Conservation (phyloP, 768 basidiomycete genomes). For the Termitomyces sp. region DNA sequence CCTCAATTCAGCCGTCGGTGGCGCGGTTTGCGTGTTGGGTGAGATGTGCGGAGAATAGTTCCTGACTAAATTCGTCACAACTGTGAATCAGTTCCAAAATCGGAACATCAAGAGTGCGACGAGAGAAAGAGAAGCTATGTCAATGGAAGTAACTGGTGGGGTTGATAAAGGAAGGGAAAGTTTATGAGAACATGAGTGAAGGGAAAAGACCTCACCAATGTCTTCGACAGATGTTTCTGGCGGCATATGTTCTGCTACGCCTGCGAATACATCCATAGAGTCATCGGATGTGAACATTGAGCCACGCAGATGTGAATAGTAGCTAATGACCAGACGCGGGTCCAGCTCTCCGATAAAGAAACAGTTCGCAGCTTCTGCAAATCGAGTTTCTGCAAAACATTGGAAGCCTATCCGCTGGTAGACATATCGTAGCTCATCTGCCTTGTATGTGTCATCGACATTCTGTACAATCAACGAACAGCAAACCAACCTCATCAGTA, state of each 20-base stretch:
- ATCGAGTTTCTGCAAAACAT: constrained; percentile 72
- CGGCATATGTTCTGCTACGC: constrained; percentile 69
- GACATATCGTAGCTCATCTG: constrained; percentile 70
- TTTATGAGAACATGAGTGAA: constrained; percentile 2
- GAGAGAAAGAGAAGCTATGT: constrained; percentile 23
- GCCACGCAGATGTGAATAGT: constrained; percentile 74
- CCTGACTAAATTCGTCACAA: constrained; percentile 83
- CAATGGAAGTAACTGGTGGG: constrained; percentile 17
- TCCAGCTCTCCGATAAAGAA: constrained; percentile 80
- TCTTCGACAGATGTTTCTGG: constrained; percentile 67
- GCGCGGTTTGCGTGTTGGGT: constrained; percentile 60
- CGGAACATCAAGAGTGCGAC: constrained; percentile 28
- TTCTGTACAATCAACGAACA: neutral
- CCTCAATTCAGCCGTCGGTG: constrained; percentile 64
- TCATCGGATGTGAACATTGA: constrained; percentile 50
- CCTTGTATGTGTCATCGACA: constrained; percentile 22
- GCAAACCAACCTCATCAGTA: constrained; percentile 45
- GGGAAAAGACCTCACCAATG: constrained; percentile 64
- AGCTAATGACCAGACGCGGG: constrained; percentile 74
- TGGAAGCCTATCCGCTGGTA: constrained; percentile 81
- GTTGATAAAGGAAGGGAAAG: constrained; percentile 11
- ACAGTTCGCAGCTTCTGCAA: constrained; percentile 77
- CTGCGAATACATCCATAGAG: constrained; percentile 65
- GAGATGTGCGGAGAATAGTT: constrained; percentile 87
- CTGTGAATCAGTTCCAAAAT: constrained; percentile 70